Percentiles rank a stretch among this genome's conserved stretches.
Conservation (phyloP, 1,139 yeast species). For the Nadsonia starkeyi-henricii region DNA sequence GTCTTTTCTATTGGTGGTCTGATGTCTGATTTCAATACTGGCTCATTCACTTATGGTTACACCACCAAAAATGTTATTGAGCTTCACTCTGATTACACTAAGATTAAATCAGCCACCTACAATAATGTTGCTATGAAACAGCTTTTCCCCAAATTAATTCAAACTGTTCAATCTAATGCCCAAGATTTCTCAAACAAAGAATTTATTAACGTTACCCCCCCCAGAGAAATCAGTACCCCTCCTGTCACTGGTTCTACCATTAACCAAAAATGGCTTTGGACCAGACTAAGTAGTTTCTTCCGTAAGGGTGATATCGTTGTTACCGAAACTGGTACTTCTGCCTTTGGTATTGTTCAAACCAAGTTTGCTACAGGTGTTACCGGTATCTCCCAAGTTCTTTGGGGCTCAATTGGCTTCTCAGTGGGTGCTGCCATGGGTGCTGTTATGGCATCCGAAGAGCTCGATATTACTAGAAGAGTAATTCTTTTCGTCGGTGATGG, state of each 20-base stretch:
- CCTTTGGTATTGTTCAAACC: slow-evolving; percentile 72
- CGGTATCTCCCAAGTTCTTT: slow-evolving; percentile 78
- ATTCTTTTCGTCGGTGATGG: slow-evolving; percentile 83
- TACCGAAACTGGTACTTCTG: slow-evolving; percentile 83
- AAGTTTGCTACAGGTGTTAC: slow-evolving; percentile 59
- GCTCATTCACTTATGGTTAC: slow-evolving; percentile 74
- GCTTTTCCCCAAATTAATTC: slow-evolving; percentile 37
- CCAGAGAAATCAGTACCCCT: slow-evolving; percentile 12
- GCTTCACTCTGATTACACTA: slow-evolving; percentile 80
- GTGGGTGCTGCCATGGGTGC: slow-evolving; percentile 83
- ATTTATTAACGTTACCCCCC: slow-evolving; percentile 13
- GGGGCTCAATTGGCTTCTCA: slow-evolving; percentile 86
- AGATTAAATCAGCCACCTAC: slow-evolving; percentile 62
- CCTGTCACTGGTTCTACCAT: slow-evolving; percentile 28
- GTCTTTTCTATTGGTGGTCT: slow-evolving; percentile 69
- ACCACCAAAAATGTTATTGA: slow-evolving; percentile 69
- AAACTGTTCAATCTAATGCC: slow-evolving; percentile 4
- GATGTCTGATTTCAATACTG: slow-evolving; percentile 80
- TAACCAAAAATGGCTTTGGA: slow-evolving; percentile 76
- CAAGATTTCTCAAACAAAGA: slow-evolving; percentile 9
- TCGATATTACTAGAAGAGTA: slow-evolving; percentile 57
- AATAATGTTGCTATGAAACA: slow-evolving; percentile 70
- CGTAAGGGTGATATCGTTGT: slow-evolving; percentile 67
- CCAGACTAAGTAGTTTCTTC: slow-evolving; percentile 58
- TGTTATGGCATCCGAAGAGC: slow-evolving; percentile 66